Conservation (phyloP, 2,329 filamentous ascomycete genomes). For the Diaporthe eres region DNA sequence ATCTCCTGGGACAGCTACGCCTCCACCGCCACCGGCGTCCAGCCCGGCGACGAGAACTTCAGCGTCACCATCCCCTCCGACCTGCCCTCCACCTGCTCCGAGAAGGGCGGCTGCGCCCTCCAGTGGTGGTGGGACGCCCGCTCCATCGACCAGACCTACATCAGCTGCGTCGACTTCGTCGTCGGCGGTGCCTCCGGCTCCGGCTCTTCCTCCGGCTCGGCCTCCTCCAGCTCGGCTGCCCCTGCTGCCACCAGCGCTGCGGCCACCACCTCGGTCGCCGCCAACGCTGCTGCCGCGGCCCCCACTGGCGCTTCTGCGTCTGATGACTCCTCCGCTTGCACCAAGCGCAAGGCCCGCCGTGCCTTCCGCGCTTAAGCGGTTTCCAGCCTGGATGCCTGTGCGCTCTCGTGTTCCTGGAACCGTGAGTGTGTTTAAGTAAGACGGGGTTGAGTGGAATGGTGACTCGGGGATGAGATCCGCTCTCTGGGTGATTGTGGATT, state of each 20-base stretch:
- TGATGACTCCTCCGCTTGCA: neutral
- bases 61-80: slow-evolving; percentile 66
- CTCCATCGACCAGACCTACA: slow-evolving; percentile 64
- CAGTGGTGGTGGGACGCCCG: slow-evolving; percentile 69
- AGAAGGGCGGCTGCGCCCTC: slow-evolving; percentile 63
- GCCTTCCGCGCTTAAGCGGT: slow-evolving; percentile 22
- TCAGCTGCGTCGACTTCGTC: slow-evolving; percentile 67
- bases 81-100: slow-evolving; percentile 59
- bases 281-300: slow-evolving; percentile 23
- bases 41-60: slow-evolving; percentile 62
- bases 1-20: slow-evolving; percentile 65
- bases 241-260: neutral
- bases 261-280: slow-evolving; percentile 8
- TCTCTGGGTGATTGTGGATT: slow-evolving; percentile 16
- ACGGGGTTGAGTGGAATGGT: neutral
- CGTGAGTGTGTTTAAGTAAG: neutral
- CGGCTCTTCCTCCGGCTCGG: slow-evolving; percentile 1
- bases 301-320: slow-evolving; percentile 20
- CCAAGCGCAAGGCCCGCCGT: slow-evolving; percentile 31
- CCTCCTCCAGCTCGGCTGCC: neutral
- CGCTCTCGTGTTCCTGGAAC: no score
- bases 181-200: slow-evolving; percentile 33
- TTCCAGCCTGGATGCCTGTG: neutral
- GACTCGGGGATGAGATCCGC: neutral
- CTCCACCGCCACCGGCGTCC: slow-evolving; percentile 58